Conservation (phyloP, 2,329 filamentous ascomycete species). For the Exophiala xenobiotica region DNA sequence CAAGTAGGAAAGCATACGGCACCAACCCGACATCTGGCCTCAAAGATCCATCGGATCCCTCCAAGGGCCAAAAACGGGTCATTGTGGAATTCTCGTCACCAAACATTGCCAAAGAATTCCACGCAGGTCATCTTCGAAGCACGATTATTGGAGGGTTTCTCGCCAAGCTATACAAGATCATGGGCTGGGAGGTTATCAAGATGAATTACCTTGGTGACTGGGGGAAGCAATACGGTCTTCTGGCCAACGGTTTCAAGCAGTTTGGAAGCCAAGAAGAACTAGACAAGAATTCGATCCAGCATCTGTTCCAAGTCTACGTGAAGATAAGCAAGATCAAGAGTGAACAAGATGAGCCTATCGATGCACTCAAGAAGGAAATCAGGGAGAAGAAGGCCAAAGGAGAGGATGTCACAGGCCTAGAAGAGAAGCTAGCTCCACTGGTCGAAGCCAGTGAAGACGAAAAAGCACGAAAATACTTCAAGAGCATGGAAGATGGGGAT, state of each 20-base stretch:
- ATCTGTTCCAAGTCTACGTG: constrained; percentile 66
- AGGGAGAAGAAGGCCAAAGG: constrained; percentile 49
- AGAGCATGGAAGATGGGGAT: constrained; percentile 66
- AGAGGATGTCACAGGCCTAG: constrained; percentile 49
- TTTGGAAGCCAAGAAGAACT: constrained; percentile 63
- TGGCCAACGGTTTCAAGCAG: constrained; percentile 60
- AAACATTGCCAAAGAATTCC: constrained; percentile 67
- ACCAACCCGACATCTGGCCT: constrained; percentile 60
- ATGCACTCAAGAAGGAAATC: constrained; percentile 53
- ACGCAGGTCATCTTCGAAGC: constrained; percentile 64
- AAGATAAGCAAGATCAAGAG: constrained; percentile 60
- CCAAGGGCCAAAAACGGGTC: constrained; percentile 55
- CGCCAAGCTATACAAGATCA: constrained; percentile 59
- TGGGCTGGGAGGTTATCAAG: constrained; percentile 62
- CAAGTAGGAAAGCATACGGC: constrained; percentile 58
- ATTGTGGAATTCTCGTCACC: constrained; percentile 67
- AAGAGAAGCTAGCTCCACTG: constrained; percentile 46
- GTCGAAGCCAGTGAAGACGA: constrained; percentile 58
- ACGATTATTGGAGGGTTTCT: constrained; percentile 68
- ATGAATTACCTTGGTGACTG: constrained; percentile 70
- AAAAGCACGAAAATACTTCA: constrained; percentile 56
- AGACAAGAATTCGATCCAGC: constrained; percentile 61
- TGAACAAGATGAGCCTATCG: constrained; percentile 58
- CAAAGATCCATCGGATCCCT: constrained; percentile 56
- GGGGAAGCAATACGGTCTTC: constrained; percentile 66